These are phyloP conservation scores for Goffeauzyma gilvescens DNA, from an alignment of 768 basidiomycete species.

Conservation along the genomic window DNA sequence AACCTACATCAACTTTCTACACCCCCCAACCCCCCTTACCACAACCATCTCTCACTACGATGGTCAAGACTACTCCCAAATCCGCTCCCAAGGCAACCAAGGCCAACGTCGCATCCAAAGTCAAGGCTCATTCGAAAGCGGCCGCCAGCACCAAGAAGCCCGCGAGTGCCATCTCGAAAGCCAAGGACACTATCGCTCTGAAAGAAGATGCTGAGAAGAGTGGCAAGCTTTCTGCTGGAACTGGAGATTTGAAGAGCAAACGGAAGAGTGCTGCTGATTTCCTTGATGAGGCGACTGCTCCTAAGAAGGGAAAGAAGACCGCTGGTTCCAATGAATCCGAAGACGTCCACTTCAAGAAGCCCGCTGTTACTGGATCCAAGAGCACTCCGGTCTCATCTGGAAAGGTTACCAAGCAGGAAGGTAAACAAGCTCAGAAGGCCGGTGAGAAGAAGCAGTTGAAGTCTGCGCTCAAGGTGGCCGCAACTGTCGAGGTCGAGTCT, in stretches of 20 bases:
- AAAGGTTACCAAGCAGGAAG: too few relatives aligned
- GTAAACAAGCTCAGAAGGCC: background rate
- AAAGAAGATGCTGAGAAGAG: slow-evolving; percentile 14
- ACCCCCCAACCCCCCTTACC: too few relatives aligned
- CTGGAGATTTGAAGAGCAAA: background rate
- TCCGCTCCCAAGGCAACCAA: slow-evolving; percentile 1
- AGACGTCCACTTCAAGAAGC: slow-evolving; percentile 6
- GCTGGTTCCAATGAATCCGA: slow-evolving; percentile 5
- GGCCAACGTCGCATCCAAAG: background rate
- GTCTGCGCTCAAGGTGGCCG: background rate
- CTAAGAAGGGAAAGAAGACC: slow-evolving; percentile 3
- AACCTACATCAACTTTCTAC: slow-evolving; percentile 2
- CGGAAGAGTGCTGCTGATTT: background rate
- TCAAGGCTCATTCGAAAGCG: background rate
- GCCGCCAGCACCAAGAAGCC: background rate
- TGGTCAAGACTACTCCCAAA: background rate
- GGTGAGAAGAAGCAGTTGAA: background rate
- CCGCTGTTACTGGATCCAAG: too few relatives aligned
- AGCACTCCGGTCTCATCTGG: too few relatives aligned
- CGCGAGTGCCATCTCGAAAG: slow-evolving; percentile 3
- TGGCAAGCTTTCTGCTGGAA: slow-evolving; percentile 10
- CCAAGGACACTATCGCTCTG: slow-evolving; percentile 5
- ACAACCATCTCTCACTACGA: too few relatives aligned
- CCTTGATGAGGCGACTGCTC: background rate
- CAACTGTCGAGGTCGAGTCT: background rate